These are phyloP conservation scores for Piromyces finnis DNA, from an alignment of 192 early-diverging fungal species.

Conservation along the genomic window DNA sequence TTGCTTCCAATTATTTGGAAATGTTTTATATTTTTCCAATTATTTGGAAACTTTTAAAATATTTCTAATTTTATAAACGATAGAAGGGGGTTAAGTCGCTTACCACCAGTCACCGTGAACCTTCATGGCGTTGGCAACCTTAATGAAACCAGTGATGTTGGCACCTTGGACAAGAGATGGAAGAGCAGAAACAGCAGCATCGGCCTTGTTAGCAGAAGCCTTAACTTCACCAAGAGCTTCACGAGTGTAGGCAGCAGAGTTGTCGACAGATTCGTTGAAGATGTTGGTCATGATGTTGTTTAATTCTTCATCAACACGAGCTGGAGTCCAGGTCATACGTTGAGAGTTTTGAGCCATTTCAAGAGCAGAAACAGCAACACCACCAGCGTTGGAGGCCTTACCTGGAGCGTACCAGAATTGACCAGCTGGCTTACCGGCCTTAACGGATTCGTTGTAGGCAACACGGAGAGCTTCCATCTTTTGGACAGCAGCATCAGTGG, in stretches of 20 bases:
- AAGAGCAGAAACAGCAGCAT: too few relatives aligned
- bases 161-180: too few relatives aligned
- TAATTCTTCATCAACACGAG: conserved; percentile 24
- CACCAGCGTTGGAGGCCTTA: conserved; percentile 22
- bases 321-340: conserved; percentile 1
- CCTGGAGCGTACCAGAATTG: conserved; percentile 20
- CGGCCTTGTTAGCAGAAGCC: background rate
- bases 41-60: too few relatives aligned
- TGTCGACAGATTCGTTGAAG: conserved; percentile 7
- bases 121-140: too few relatives aligned
- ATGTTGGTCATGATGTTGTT: conserved; percentile 33
- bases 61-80: too few relatives aligned
- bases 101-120: too few relatives aligned
- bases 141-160: too few relatives aligned
- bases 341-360: too few relatives aligned
- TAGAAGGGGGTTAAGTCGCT: too few relatives aligned
- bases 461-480: background rate
- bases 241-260: conserved; percentile 10
- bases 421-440: background rate
- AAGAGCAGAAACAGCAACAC: too few relatives aligned
- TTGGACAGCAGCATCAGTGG: background rate
- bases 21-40: too few relatives aligned
- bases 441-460: conserved; percentile 20
- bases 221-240: background rate
- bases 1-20: too few relatives aligned